Percentiles rank a stretch among this genome's conserved stretches.
phyloP scores from a whole-genome alignment of 352 stramenopile species.

The Pythium sukuiense region DNA sequence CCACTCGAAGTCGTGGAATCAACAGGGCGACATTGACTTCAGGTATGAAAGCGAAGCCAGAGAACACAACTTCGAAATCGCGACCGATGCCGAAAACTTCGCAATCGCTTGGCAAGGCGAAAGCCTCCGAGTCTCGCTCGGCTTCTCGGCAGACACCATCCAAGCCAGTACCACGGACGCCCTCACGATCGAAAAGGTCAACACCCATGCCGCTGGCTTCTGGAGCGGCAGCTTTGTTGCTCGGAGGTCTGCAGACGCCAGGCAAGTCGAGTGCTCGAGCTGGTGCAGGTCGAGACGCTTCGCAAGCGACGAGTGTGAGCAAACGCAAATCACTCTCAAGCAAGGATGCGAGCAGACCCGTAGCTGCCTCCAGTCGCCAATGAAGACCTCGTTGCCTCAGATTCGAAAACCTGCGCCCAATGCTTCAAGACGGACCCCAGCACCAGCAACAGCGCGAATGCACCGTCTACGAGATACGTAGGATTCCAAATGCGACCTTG shows the following conservation, averaged over 20 bases:
- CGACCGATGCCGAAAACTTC: not conserved
- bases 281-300: not conserved
- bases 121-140: not conserved
- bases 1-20: not conserved
- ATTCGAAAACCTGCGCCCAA: conserved; percentile 3
- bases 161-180: not conserved
- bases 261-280: not conserved
- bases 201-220: not conserved
- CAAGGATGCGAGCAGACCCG: not conserved
- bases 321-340: conserved; percentile 1
- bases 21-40: not conserved
- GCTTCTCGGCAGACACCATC: not conserved
- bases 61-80: not conserved
- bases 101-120: not conserved
- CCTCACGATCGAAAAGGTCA: not conserved
- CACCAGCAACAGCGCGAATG: not conserved
- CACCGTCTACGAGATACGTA: not conserved
- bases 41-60: not conserved
- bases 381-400: conserved; percentile 3
- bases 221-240: not conserved
- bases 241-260: not conserved
- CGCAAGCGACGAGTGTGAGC: not conserved
- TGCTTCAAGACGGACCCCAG: not conserved
- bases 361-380: not conserved
- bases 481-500: not conserved